phyloP scores from a whole-genome alignment of 352 stramenopile species.

The Pythium aristosporum region DNA sequence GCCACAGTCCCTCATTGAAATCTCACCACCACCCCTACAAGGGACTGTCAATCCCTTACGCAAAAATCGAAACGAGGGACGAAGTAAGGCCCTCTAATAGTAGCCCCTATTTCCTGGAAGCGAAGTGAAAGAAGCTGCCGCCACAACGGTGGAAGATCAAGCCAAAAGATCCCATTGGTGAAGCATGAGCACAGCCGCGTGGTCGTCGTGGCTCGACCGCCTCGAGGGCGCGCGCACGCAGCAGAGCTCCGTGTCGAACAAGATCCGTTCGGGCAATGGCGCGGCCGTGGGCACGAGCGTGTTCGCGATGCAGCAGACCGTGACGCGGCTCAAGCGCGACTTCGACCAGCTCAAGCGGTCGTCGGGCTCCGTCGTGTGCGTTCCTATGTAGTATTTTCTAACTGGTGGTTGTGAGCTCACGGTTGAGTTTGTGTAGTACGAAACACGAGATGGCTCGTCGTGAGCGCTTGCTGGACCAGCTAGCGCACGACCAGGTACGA shows the following conservation, averaged over 20 bases:
- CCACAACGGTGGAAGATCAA: constrained; percentile 22
- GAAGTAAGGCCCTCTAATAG: constrained; percentile 6
- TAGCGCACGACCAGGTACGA: constrained; percentile 53
- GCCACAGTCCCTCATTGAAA: constrained; percentile 19
- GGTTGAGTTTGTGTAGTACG: constrained; percentile 34
- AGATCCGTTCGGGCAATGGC: constrained; percentile 66
- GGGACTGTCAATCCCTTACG: background rate
- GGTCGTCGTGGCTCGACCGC: constrained; percentile 79
- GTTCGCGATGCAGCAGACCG: constrained; percentile 83
- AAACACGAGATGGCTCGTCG: constrained; percentile 70
- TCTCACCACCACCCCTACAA: background rate
- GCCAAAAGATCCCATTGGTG: constrained; percentile 9
- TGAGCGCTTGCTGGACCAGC: constrained; percentile 57
- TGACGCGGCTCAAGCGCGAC: constrained; percentile 75
- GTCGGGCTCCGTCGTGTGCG: constrained; percentile 49
- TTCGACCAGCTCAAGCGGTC: constrained; percentile 77
- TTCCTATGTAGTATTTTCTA: background rate
- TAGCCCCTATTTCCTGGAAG: constrained; percentile 11
- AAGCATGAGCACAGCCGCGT: constrained; percentile 66
- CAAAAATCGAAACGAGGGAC: background rate
- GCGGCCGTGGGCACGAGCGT: constrained; percentile 72
- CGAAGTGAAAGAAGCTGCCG: constrained; percentile 17
- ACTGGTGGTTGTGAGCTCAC: background rate
- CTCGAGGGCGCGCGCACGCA: constrained; percentile 73
- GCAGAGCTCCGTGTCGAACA: constrained; percentile 58